Percentiles rank a stretch among this genome's conserved stretches.
Conservation (phyloP, 2,329 filamentous ascomycete species). For the Pestalotiopsis sp. region DNA sequence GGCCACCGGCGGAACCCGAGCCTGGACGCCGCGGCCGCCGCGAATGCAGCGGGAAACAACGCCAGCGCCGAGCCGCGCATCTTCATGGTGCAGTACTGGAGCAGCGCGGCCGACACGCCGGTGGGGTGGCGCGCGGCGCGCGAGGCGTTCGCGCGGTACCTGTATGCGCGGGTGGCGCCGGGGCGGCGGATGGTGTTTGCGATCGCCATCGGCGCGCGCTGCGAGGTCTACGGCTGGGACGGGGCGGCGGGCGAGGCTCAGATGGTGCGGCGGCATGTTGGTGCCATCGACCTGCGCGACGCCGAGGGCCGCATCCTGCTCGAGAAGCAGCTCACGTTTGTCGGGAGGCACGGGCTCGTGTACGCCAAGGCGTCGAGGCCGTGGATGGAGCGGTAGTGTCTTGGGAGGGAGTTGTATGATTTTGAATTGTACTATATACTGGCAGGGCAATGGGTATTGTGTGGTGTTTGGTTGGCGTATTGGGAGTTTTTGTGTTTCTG, state of each 20-base stretch:
- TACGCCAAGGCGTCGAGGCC: neutral
- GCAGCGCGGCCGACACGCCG: neutral
- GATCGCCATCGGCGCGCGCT: neutral
- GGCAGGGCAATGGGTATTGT: neutral
- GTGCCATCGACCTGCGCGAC: neutral
- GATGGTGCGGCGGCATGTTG: neutral
- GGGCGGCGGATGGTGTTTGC: neutral
- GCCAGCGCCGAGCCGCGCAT: neutral
- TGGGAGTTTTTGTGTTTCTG: neutral
- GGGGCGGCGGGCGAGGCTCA: neutral
- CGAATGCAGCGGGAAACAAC: neutral
- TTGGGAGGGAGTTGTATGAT: neutral
- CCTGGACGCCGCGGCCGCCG: neutral
- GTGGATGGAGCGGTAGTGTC: neutral
- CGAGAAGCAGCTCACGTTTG: neutral
- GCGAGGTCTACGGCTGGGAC: slow-evolving; percentile 3
- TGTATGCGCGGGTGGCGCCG: neutral
- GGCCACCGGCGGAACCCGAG: neutral
- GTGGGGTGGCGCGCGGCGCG: neutral
- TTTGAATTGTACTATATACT: slow-evolving; percentile 23
- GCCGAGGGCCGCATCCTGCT: neutral
- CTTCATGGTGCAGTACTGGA: neutral
- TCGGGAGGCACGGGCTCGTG: neutral
- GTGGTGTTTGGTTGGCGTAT: neutral
- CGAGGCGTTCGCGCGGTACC: neutral